These are phyloP conservation scores for Ascoidea asiatica DNA, from an alignment of 805 yeast genomes.

Conservation along the genomic window DNA sequence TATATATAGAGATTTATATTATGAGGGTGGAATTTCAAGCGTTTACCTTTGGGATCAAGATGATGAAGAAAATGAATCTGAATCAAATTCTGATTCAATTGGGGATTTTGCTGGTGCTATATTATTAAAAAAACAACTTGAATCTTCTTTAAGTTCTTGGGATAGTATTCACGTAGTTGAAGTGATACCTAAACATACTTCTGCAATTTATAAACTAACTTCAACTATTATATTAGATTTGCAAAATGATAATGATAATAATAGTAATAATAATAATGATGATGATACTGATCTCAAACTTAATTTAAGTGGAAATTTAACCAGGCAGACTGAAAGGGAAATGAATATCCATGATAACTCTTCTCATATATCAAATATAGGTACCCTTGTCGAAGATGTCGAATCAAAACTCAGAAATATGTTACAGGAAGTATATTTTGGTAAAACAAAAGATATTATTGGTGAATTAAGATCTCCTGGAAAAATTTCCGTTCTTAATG, in stretches of 20 bases:
- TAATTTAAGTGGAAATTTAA: conserved; percentile 67
- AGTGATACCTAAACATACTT: conserved; percentile 26
- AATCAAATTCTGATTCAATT: conserved; percentile 17
- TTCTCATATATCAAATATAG: conserved; percentile 77
- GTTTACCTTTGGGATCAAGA: conserved; percentile 87
- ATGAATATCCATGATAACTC: conserved; percentile 30
- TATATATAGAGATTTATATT: conserved; percentile 83
- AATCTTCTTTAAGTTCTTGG: conserved; percentile 48
- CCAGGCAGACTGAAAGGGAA: conserved; percentile 64
- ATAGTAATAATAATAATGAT: conserved; percentile 15
- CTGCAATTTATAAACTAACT: conserved; percentile 56
- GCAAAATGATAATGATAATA: conserved; percentile 15
- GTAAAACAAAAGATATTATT: conserved; percentile 81
- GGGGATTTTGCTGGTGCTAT: conserved; percentile 85
- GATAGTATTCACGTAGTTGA: conserved; percentile 92
- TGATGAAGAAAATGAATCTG: conserved; percentile 32
- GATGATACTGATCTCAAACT: conserved; percentile 16
- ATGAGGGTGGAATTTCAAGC: conserved; percentile 86
- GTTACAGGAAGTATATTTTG: conserved; percentile 89
- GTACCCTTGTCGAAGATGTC: conserved; percentile 73
- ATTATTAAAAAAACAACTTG: conserved; percentile 57
- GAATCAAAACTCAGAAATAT: conserved; percentile 79
- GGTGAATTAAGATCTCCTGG: no score
- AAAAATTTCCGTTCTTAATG: no score
- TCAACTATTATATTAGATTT: conserved; percentile 79